Conservation (phyloP, 23 red algal genomes). For the Gracilaria gracilis region DNA sequence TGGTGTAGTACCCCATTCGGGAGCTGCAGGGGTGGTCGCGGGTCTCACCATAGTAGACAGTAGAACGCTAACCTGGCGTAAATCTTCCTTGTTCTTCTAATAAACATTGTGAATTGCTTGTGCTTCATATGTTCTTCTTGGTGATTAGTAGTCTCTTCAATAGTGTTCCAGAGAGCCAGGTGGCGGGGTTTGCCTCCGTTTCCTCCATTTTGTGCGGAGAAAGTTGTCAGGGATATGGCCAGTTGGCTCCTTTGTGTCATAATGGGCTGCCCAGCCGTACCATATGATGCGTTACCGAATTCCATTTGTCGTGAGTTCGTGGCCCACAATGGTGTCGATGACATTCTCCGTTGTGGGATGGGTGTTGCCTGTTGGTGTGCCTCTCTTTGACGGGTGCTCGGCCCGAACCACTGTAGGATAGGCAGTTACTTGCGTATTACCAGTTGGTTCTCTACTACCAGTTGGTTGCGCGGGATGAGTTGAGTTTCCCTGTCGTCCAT, state of each 20-base stretch:
- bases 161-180: no score
- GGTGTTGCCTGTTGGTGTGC: no score
- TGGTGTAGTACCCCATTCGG: no score
- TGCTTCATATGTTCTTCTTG: no score
- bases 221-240: constrained; percentile 1
- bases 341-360: background rate
- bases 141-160: background rate
- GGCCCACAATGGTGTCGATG: background rate
- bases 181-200: background rate
- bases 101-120: no score
- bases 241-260: background rate
- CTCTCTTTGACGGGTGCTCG: no score
- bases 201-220: background rate
- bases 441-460: no score
- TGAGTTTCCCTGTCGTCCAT: background rate
- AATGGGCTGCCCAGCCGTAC: background rate
- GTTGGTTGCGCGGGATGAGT: no score
- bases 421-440: background rate
- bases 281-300: background rate
- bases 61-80: no score
- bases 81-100: no score
- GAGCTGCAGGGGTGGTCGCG: no score
- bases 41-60: no score
- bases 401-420: background rate
- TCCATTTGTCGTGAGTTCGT: background rate